Evolutionary conservation across 1,284 basidiomycete genomes (phyloP), one percentile per base, ranked within the genome.

Genomic region (Tremellales sp.): DNA sequence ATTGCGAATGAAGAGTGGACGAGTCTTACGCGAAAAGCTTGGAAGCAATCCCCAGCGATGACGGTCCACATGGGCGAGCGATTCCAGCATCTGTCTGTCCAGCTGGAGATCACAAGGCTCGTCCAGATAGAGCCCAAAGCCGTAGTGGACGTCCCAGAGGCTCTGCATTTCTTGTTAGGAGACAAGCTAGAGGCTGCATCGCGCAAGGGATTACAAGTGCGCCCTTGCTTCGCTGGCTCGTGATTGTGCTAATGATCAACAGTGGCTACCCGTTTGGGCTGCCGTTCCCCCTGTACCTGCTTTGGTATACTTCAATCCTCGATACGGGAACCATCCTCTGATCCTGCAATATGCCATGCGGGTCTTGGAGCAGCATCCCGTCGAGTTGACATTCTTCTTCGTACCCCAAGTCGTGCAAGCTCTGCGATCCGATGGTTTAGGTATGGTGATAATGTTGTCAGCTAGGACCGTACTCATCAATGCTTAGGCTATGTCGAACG

Each of bases 341-440:
- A 74, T 97, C 31, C 75, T 98, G 26, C 95, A 99, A 82, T 98
- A 97, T 70, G 93, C 94, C 0, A 92, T 98, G 76, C 82, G 93
- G 40, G 89, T 93, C 1, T 76, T 99, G 34, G 91, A 94, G 68
- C 86, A 95, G 68, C 92, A 97, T 66, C 89, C 92, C 0, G 88
- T 98, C 14, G 85, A 91, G 21, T 71, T 97, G 38, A 94, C 93
- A 0, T 99, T 99, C 80, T 99, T 98, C 79, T 99, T 97, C 68
- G 91, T 99, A 14, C 95, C 95, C 0, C 95, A 99, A 77, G 84
- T 98, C 18, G 95, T 98, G 1, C 95, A 99, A 68, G 92, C 92
- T 3, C 78, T 99, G 16, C 84, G 92, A 10, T 82, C 85, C 47
- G 92, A 97, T 64, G 81, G 84, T 18, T 78, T 90, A 6, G 93